These are phyloP conservation scores for Cyanophora paradoxa DNA, from an alignment of 78 protist species.

Conservation along the genomic window DNA sequence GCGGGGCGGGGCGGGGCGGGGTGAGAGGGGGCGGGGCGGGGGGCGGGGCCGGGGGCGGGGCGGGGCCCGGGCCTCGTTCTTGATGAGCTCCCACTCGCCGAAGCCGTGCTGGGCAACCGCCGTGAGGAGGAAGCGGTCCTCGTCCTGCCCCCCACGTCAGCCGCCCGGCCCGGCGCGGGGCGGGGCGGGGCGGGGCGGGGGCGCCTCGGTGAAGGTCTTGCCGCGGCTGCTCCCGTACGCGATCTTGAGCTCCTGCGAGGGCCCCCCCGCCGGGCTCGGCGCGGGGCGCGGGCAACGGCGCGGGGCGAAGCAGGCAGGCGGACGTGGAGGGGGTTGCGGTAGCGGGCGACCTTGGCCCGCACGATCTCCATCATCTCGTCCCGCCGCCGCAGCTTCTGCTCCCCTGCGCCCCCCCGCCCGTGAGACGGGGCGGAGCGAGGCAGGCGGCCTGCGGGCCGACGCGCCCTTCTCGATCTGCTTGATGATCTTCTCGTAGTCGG, in stretches of 20 bases:
- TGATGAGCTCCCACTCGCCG: conserved; percentile 41
- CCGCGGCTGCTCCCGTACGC: conserved; percentile 42
- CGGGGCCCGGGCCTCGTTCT: too few relatives aligned
- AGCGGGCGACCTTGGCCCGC: conserved; percentile 18
- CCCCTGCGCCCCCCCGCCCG: conserved; percentile 1
- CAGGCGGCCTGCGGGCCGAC: neutral
- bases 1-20: too few relatives aligned
- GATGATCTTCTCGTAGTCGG: conserved; percentile 44
- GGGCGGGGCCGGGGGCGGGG: too few relatives aligned
- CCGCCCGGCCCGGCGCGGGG: too few relatives aligned
- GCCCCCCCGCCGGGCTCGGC: neutral
- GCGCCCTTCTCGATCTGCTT: conserved; percentile 48
- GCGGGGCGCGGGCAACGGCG: neutral
- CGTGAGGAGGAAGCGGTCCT: conserved; percentile 62
- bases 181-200: too few relatives aligned
- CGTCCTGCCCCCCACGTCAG: too few relatives aligned
- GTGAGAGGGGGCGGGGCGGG: too few relatives aligned
- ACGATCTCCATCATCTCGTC: conserved; percentile 30
- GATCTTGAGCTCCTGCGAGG: conserved; percentile 19
- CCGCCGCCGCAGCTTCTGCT: conserved; percentile 24
- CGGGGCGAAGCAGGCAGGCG: neutral
- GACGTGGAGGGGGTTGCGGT: conserved; percentile 23
- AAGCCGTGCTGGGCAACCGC: conserved; percentile 55
- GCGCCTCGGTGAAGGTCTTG: conserved; percentile 46
- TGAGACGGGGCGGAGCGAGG: too few relatives aligned